Evolutionary conservation across 2,329 filamentous ascomycete species (phyloP).

Genomic region (Penicillium expansum): DNA sequence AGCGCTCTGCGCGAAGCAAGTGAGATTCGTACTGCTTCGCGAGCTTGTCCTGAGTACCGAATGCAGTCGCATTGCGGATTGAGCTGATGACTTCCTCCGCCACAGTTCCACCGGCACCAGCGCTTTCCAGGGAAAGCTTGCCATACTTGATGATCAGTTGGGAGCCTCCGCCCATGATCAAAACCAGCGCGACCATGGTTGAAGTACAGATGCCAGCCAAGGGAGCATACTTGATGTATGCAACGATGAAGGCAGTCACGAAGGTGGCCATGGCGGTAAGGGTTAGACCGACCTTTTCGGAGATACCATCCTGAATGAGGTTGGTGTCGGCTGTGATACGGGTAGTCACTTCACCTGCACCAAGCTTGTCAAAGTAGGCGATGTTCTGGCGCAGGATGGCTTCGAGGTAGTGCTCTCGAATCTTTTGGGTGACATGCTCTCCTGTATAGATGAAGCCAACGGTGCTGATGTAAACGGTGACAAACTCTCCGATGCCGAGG

Average conservation of each 20-base stretch:
- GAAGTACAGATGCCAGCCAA: constrained; percentile 83
- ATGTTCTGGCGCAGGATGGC: constrained; percentile 87
- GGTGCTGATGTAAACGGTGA: constrained; percentile 74
- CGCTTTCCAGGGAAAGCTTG: constrained; percentile 73
- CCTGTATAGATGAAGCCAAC: constrained; percentile 87
- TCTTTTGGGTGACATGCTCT: constrained; percentile 74
- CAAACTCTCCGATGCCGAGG: constrained; percentile 75
- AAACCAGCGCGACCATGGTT: constrained; percentile 74
- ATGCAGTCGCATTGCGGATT: constrained; percentile 86
- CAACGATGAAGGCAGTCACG: constrained; percentile 83
- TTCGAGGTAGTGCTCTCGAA: constrained; percentile 77
- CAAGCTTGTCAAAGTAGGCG: constrained; percentile 88
- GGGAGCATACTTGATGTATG: constrained; percentile 90
- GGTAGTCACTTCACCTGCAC: constrained; percentile 89
- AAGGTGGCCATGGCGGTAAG: constrained; percentile 77
- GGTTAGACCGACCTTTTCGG: constrained; percentile 80
- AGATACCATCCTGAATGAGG: constrained; percentile 88
- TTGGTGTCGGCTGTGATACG: constrained; percentile 94
- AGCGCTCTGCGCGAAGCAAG: constrained; percentile 68
- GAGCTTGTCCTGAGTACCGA: constrained; percentile 90
- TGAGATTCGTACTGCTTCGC: constrained; percentile 79
- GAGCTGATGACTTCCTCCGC: constrained; percentile 95
- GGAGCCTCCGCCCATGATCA: constrained; percentile 72
- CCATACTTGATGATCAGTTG: constrained; percentile 76
- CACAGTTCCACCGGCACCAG: constrained; percentile 79